phyloP scores from a whole-genome alignment of 306 rosid species.

The Delonix regia region DNA sequence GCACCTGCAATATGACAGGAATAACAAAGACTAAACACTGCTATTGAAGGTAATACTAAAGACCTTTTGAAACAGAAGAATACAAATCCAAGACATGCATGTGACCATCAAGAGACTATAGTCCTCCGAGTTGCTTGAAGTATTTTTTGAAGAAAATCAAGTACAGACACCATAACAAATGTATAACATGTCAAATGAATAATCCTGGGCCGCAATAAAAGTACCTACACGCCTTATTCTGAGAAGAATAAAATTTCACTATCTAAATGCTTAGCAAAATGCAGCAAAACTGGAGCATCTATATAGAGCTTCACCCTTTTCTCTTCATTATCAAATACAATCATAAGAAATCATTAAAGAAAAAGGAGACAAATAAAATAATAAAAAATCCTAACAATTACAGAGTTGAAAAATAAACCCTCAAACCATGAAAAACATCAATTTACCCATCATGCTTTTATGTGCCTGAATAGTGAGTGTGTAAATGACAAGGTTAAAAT shows the following conservation, averaged over 20 bases:
- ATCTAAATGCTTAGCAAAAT: too few relatives aligned
- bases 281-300: too few relatives aligned
- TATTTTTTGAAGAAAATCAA: constrained; percentile 3
- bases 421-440: background rate
- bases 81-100: background rate
- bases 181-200: background rate
- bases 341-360: background rate
- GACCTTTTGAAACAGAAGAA: background rate
- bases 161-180: background rate
- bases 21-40: constrained; percentile 7
- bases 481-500: background rate
- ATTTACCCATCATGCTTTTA: background rate
- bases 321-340: background rate
- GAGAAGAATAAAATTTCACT: background rate
- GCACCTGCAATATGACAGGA: constrained; percentile 59
- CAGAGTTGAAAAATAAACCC: background rate
- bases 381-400: background rate
- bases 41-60: background rate
- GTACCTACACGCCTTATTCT: background rate
- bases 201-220: background rate
- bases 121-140: background rate
- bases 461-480: background rate
- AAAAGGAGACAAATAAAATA: background rate
- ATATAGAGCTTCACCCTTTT: background rate
- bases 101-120: background rate